These are phyloP conservation scores for Cryptosporidium baileyi DNA, from an alignment of 169 alveolate species.

Conservation along the genomic window DNA sequence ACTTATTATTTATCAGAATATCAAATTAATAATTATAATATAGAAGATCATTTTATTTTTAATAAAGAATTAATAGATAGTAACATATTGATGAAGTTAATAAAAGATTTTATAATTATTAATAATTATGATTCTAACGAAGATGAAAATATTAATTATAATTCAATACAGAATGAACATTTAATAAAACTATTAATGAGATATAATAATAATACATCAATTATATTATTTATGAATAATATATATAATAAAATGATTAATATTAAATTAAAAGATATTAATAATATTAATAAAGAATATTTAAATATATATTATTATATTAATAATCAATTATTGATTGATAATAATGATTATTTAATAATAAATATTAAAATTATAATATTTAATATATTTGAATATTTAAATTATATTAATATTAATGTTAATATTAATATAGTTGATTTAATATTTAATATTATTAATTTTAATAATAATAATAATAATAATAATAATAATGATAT, in stretches of 20 bases:
- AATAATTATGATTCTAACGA: neutral
- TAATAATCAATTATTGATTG: conserved; percentile 66
- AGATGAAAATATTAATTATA: neutral
- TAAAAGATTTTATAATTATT: conserved; percentile 62
- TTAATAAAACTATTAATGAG: conserved; percentile 65
- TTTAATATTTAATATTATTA: neutral
- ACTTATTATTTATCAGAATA: conserved; percentile 27
- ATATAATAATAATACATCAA: conserved; percentile 52
- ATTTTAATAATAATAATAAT: neutral
- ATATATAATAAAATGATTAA: conserved; percentile 36
- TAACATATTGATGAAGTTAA: conserved; percentile 9
- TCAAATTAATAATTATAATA: neutral
- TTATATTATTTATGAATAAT: conserved; percentile 71
- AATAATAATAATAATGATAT: neutral
- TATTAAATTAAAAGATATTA: conserved; percentile 7
- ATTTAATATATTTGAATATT: conserved; percentile 1
- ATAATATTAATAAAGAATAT: conserved; percentile 43
- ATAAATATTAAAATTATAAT: neutral
- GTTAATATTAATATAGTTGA: neutral
- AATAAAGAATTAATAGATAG: neutral
- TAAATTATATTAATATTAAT: neutral
- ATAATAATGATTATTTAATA: conserved; percentile 5
- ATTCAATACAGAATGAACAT: conserved; percentile 25
- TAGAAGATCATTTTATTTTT: neutral
- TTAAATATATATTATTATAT: conserved; percentile 35